phyloP scores from a whole-genome alignment of 2,329 filamentous ascomycete genomes.

The Xylaria hypoxylon region DNA sequence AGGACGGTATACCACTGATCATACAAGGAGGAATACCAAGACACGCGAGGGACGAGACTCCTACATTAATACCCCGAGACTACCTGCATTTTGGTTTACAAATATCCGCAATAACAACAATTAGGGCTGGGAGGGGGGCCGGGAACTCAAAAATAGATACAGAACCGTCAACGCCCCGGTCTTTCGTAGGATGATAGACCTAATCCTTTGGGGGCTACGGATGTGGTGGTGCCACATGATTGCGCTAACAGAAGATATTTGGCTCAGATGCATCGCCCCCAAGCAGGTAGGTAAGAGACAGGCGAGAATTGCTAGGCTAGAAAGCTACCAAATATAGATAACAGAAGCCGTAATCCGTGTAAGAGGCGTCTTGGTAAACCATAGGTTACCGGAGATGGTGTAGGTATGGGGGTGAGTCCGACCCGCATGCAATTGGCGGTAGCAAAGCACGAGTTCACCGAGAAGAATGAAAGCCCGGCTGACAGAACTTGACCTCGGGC shows the following conservation, averaged over 20 bases:
- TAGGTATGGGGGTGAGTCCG: slow-evolving; percentile 1
- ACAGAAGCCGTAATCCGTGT: not conserved
- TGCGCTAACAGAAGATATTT: not conserved
- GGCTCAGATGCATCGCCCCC: not conserved
- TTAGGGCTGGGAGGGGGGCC: slow-evolving; percentile 9
- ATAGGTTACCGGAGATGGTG: not conserved
- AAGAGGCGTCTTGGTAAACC: not conserved
- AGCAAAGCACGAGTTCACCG: not conserved
- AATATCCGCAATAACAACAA: not conserved
- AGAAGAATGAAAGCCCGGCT: not conserved
- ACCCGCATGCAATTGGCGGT: not conserved
- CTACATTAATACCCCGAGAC: slow-evolving; percentile 23
- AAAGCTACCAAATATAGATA: slow-evolving; percentile 16
- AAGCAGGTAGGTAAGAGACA: not conserved
- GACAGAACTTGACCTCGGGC: not conserved
- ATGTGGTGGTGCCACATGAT: slow-evolving; percentile 3
- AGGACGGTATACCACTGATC: not conserved
- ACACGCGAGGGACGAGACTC: slow-evolving; percentile 7
- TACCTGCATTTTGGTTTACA: not conserved
- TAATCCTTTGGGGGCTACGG: not conserved
- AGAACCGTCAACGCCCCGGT: not conserved
- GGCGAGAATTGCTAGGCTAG: not conserved
- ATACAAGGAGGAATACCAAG: not conserved
- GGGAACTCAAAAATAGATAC: slow-evolving; percentile 22
- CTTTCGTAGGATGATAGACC: not conserved